phyloP scores from a whole-genome alignment of 805 yeast species.

The Candida sithepensis region DNA sequence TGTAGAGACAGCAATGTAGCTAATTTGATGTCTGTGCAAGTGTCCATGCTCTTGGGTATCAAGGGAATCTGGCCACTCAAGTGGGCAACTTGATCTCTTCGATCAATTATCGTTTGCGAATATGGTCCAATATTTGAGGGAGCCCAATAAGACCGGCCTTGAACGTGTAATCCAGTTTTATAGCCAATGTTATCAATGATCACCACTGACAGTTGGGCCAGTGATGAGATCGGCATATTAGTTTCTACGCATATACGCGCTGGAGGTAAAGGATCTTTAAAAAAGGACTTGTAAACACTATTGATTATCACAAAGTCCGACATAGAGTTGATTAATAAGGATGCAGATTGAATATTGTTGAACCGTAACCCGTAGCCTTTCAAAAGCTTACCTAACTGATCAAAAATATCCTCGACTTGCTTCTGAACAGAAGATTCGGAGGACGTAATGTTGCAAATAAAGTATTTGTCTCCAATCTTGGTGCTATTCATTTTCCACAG shows the following conservation, averaged over 20 bases:
- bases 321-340: constrained; percentile 65
- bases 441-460: constrained; percentile 43
- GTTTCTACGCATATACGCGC: constrained; percentile 83
- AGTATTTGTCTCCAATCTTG: constrained; percentile 31
- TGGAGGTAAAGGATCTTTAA: constrained; percentile 71
- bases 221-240: constrained; percentile 32
- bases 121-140: constrained; percentile 98
- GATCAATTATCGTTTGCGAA: constrained; percentile 72
- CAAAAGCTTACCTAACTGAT: constrained; percentile 37
- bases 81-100: constrained; percentile 45
- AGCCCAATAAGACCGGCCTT: constrained; percentile 95
- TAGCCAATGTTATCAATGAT: constrained; percentile 33
- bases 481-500: constrained; percentile 14
- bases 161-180: constrained; percentile 80
- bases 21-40: constrained; percentile 29
- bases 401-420: constrained; percentile 51
- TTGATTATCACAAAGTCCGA: constrained; percentile 59
- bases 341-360: constrained; percentile 53
- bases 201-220: constrained; percentile 60
- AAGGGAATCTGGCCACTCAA: constrained; percentile 92
- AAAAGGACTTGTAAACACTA: constrained; percentile 51
- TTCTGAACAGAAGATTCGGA: constrained; percentile 27
- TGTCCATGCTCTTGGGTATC: constrained; percentile 64
- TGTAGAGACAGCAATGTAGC: constrained; percentile 63
- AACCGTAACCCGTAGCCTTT: constrained; percentile 29